Evolutionary conservation across 2,329 filamentous ascomycete genomes (phyloP), one percentile per base, ranked within the genome.

Genomic region (Albifimbria verrucaria): DNA sequence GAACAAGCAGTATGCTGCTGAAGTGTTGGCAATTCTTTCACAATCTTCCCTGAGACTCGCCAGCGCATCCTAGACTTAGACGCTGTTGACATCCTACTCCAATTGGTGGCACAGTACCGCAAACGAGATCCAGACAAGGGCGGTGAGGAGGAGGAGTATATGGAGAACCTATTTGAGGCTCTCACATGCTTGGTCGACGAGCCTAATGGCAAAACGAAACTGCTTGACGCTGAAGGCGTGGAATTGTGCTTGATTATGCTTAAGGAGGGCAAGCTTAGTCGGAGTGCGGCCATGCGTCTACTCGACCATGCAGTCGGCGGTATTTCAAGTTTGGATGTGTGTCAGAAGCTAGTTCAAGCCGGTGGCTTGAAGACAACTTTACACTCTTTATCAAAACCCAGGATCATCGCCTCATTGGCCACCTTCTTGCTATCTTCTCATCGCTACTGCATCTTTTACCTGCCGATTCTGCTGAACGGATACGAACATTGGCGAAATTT

Each of bases 1-100:
- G 67, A 99, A 99, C 68, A 96, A 94, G 68, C 93, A 97, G 68
- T 99, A 97, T 68, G 83, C 92, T 0, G 91, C 93, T 17, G 94
- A 99, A 71, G 83, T 97, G 7, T 77, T 99, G 3, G 92, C 93
- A 12, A 94, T 99, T 51, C 75, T 99, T 9, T 79, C 93, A 18
- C 92, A 97, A 68, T 85, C 85, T 2, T 90, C 89, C 3, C 80
- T 0, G 71, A 80, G 36, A 92, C 91, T 62, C 77, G 89, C 44
- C 73, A 73, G 21, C 79, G 79, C 46, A 75, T 96, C 5, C 81
- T 83, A 36, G 70, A 75, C 24, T 72, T 87, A 1, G 86, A 96
- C 56, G 88, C 89, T 1, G 79, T 94, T 7, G 93, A 99, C 62
- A 70, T 80, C 3, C 77, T 96, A 60, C 84, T 99, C 15, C 91